Percentiles rank a stretch among this genome's conserved stretches.
phyloP scores from a whole-genome alignment of 2,329 filamentous ascomycete genomes.

The Fusarium piperis region DNA sequence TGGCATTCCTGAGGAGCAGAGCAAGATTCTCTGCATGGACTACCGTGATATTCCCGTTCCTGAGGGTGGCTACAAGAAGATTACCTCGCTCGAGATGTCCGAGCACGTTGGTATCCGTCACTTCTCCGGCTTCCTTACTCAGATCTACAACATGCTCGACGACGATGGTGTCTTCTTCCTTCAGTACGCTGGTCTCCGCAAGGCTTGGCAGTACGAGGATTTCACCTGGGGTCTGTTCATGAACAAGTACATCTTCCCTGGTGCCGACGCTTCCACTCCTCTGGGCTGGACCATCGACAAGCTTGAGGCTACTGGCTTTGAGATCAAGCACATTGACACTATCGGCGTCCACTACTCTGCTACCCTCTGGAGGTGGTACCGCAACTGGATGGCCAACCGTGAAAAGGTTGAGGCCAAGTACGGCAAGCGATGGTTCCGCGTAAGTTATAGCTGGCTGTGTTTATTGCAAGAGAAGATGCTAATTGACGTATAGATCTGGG shows the following conservation, averaged over 20 bases:
- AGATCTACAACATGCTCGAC: constrained; percentile 94
- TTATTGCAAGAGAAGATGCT: neutral
- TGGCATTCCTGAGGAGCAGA: constrained; percentile 87
- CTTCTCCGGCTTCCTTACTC: constrained; percentile 80
- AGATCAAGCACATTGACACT: constrained; percentile 92
- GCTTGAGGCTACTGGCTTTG: constrained; percentile 76
- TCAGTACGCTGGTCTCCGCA: constrained; percentile 92
- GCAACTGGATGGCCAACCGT: constrained; percentile 95
- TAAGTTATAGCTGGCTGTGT: constrained; percentile 57
- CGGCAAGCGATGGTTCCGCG: constrained; percentile 93
- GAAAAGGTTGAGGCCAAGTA: constrained; percentile 96
- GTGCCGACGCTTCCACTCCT: constrained; percentile 93
- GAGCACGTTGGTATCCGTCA: constrained; percentile 97
- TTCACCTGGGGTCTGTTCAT: constrained; percentile 98
- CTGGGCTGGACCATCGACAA: constrained; percentile 87
- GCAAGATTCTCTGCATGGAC: constrained; percentile 92
- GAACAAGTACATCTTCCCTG: constrained; percentile 99
- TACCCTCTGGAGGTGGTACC: constrained; percentile 97
- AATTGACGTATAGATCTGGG: constrained; percentile 75
- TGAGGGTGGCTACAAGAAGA: constrained; percentile 81
- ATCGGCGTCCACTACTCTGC: constrained; percentile 97
- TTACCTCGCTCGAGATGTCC: constrained; percentile 97
- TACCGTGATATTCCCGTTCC: constrained; percentile 93
- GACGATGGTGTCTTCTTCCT: constrained; percentile 97
- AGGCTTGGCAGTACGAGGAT: constrained; percentile 97